Percentiles rank a stretch among this genome's conserved stretches.
Evolutionary conservation across 2,329 filamentous ascomycete species (phyloP).

Genomic region (Trichoderma sp.): DNA sequence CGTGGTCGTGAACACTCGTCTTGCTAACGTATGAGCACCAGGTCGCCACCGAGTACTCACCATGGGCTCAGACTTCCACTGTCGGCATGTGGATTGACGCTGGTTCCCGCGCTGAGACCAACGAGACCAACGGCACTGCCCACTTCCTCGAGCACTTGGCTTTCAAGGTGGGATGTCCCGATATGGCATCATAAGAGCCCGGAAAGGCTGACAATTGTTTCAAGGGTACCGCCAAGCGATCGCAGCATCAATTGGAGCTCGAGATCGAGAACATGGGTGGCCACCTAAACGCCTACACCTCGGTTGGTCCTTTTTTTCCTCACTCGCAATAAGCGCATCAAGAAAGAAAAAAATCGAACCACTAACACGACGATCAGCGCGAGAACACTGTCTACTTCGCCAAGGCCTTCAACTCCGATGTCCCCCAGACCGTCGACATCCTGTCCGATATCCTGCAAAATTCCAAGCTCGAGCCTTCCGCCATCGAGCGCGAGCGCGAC

Average conservation of each 20-base stretch:
- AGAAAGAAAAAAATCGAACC: background rate
- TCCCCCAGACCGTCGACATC: slow-evolving; percentile 94
- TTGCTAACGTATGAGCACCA: slow-evolving; percentile 41
- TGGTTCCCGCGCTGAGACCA: slow-evolving; percentile 94
- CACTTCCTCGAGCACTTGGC: slow-evolving; percentile 99
- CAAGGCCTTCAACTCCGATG: slow-evolving; percentile 97
- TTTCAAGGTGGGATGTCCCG: slow-evolving; percentile 74
- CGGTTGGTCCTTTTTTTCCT: slow-evolving; percentile 59
- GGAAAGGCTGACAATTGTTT: slow-evolving; percentile 12
- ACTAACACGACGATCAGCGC: slow-evolving; percentile 54
- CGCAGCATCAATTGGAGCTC: slow-evolving; percentile 95
- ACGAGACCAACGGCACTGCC: slow-evolving; percentile 97
- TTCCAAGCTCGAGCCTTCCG: slow-evolving; percentile 90
- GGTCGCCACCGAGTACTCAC: slow-evolving; percentile 97
- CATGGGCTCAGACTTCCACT: slow-evolving; percentile 96
- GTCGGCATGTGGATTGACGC: slow-evolving; percentile 99
- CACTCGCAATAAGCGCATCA: slow-evolving; percentile 16
- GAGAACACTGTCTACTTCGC: slow-evolving; percentile 99
- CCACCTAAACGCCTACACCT: slow-evolving; percentile 98
- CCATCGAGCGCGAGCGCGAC: slow-evolving; percentile 96
- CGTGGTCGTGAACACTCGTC: slow-evolving; percentile 21
- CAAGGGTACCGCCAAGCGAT: slow-evolving; percentile 88
- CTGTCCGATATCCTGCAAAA: slow-evolving; percentile 99
- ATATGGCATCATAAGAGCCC: background rate
- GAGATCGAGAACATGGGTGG: slow-evolving; percentile 99